Base-by-base conservation (phyloP, 192 early-diverging fungal genomes). In the Spizellomyces punctatus region DNA sequence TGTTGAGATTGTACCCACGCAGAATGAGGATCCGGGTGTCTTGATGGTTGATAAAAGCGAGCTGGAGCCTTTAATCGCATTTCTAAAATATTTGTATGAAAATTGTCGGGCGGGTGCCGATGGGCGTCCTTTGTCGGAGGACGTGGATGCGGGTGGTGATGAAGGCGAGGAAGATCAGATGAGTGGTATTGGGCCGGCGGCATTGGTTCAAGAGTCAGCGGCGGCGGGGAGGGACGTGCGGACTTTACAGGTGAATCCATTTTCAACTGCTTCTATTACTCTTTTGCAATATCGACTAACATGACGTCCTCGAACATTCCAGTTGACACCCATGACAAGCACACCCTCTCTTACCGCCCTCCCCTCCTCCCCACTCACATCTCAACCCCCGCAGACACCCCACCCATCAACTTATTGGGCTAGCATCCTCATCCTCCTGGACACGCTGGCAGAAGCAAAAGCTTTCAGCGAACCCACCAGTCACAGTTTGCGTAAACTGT, bases 341-440 rank as follows among this genome's bases (percentile, higher is more conserved):
- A 17, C 59, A 12, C n/a, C 1, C 59, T 14, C n/a, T 22, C 59
- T 36, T 27, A 36, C n/a, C 59, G 16, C 12, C 59, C 17, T 14
- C 1, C 59, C 22, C 36, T 12, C 16, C n/a, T 27, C 52, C 59
- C n/a, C 59, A 16, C 14, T 61, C 59, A 12, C 59, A 61, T 17
- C 59, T 27, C 59, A 16, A 12, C 0, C 59, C 59, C 22, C 59
- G 12, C 59, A 12, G 36, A 61, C n/a, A 61, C 59, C 55, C 9
- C 58, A 58, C 36, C 46, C 68, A 14, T 27, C 68, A 0, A 21
- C 68, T 5, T 68, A 68, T 57, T 68, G 66, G 66, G 66, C 66
- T 8, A 16, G 43, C 19, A 42, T 68, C 36, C 54, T 68, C 8
- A n/a, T 58, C 19, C 36, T 68, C 19, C 27, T 68, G 19, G 66